Percentiles rank a stretch among this genome's conserved stretches.
Conservation (phyloP, 768 basidiomycete genomes). For the Auricularia heimuer region DNA sequence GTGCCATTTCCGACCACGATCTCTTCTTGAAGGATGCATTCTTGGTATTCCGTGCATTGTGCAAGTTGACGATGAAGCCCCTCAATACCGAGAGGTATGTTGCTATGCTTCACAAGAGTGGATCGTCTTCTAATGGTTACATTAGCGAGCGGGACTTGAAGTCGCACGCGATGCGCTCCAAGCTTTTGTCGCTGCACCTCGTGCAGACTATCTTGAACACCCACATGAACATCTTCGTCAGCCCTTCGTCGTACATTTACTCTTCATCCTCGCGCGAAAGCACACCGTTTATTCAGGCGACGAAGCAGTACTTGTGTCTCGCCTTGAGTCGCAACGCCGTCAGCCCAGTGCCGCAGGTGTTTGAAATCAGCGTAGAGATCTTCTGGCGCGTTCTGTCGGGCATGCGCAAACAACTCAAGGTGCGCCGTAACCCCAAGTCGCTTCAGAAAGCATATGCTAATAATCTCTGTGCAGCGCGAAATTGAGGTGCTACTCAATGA, state of each 20-base stretch:
- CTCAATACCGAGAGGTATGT: constrained; percentile 63
- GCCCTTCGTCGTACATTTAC: constrained; percentile 81
- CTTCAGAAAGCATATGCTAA: neutral
- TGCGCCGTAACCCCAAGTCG: constrained; percentile 20
- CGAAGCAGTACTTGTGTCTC: constrained; percentile 92
- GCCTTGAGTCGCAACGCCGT: constrained; percentile 91
- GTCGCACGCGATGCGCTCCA: constrained; percentile 96
- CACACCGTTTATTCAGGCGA: constrained; percentile 82
- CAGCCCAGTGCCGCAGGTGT: constrained; percentile 90
- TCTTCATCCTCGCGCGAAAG: constrained; percentile 83
- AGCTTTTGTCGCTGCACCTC: constrained; percentile 87
- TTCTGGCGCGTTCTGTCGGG: constrained; percentile 95
- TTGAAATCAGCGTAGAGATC: constrained; percentile 96
- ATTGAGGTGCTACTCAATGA: constrained; percentile 98
- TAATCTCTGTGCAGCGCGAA: constrained; percentile 64
- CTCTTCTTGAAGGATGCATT: constrained; percentile 96
- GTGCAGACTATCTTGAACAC: constrained; percentile 86
- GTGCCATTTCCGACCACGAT: constrained; percentile 67
- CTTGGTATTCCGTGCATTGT: constrained; percentile 91
- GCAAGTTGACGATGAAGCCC: constrained; percentile 97
- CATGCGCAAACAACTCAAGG: constrained; percentile 94
- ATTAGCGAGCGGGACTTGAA: constrained; percentile 81
- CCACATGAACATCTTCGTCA: constrained; percentile 83
- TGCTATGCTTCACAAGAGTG: neutral
- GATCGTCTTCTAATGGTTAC: constrained; percentile 22